Evolutionary conservation across 2,329 filamentous ascomycete genomes (phyloP), one percentile per base, ranked within the genome.

Genomic region (Cytospora schulzeri): DNA sequence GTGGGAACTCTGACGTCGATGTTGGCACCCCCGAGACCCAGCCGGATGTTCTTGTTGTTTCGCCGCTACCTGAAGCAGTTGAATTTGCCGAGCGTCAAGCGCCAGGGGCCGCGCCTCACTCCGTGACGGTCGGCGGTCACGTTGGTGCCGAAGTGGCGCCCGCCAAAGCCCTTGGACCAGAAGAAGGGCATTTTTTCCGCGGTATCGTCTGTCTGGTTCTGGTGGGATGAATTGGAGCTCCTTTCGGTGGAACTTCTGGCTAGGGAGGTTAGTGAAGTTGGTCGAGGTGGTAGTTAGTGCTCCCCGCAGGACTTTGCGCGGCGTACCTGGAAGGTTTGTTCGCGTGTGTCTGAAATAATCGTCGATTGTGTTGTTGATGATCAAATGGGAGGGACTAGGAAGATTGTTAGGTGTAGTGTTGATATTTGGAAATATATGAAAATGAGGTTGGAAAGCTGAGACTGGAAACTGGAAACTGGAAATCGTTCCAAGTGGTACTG

Each of bases 121-220:
- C 82, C 82, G 67, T 81, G 73, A 14, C 76, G 76, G 70, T 80
- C 76, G 24, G 78, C 79, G 38, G 76, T 75, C 60, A 85, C 73
- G 70, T 75, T 82, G 38, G 82, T 83, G 67, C 82, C 82, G 68
- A 83, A 79, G 69, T 81, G 81, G 38, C 78, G 77, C 60, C 78
- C 77, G 67, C 82, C 82, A 67, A 84, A 60, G 57, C 73, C 72
- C 69, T 81, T 83, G 61, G 73, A 73, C 70, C 79, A 83, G 72
- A 80, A 81, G 63, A 84, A 73, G 64, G 77, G 79, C 81, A 83
- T 84, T 50, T 31, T n/a, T 60, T 28, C 41, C 35, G 83, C 83
- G 81, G 35, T 38, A 6, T 28, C 50, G 22, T 8, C 17, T 31
- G 45, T n/a, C n/a, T n/a, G 41, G n/a, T n/a, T 26, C 9, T 19